phyloP scores from a whole-genome alignment of 2,329 filamentous ascomycete species.

The Xylariales sp. region DNA sequence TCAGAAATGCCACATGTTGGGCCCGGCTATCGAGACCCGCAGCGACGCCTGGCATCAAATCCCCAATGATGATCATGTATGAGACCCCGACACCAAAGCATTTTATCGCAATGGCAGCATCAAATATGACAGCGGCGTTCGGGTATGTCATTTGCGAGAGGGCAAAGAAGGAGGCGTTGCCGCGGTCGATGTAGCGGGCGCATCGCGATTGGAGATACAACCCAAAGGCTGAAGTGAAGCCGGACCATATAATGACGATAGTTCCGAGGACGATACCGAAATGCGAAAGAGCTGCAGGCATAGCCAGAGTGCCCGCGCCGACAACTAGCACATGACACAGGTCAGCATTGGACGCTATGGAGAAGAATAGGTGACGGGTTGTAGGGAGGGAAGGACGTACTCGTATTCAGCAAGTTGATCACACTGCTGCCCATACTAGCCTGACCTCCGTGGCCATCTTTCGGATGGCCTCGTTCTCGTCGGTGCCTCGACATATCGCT shows the following conservation, averaged over 20 bases:
- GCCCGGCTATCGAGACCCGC: constrained; percentile 68
- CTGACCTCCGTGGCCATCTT: constrained; percentile 68
- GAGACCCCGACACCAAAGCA: constrained; percentile 97
- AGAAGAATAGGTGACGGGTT: neutral
- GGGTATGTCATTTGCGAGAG: constrained; percentile 95
- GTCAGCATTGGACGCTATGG: constrained; percentile 14
- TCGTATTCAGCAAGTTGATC: constrained; percentile 95
- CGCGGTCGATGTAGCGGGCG: constrained; percentile 86
- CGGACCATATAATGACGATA: constrained; percentile 86
- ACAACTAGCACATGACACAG: constrained; percentile 57
- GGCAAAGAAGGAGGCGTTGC: constrained; percentile 89
- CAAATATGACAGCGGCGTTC: constrained; percentile 91
- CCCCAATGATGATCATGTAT: constrained; percentile 97
- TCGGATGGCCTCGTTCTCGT: constrained; percentile 50
- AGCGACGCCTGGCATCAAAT: constrained; percentile 94
- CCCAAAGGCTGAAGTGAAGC: constrained; percentile 81
- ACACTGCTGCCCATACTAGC: constrained; percentile 88
- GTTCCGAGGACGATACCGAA: constrained; percentile 88
- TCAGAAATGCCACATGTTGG: constrained; percentile 64
- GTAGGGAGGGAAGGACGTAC: constrained; percentile 42
- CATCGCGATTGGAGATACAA: constrained; percentile 93
- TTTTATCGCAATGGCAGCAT: constrained; percentile 92
- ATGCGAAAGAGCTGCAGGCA: constrained; percentile 93
- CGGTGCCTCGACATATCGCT: constrained; percentile 51
- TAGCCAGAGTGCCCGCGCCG: constrained; percentile 86